Conservation (phyloP, 768 basidiomycete genomes). For the Suillus bovinus region DNA sequence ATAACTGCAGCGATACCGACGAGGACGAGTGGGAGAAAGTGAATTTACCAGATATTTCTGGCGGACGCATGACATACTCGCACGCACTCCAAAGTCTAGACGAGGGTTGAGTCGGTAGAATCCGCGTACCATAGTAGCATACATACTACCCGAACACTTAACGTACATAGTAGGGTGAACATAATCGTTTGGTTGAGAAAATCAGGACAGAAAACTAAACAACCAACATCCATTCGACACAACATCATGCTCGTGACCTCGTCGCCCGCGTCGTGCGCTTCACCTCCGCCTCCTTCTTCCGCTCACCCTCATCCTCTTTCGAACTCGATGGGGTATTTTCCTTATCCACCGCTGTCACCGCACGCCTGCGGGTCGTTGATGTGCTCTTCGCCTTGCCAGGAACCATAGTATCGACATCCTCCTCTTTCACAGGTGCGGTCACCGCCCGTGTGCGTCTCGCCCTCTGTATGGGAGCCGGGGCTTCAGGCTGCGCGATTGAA, state of each 20-base stretch:
- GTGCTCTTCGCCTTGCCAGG: not conserved
- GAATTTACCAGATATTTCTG: conserved; percentile 7
- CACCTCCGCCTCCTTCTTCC: conserved; percentile 12
- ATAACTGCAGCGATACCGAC: conserved; percentile 9
- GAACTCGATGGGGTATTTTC: conserved; percentile 18
- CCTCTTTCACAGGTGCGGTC: conserved; percentile 11
- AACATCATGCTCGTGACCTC: conserved; percentile 6
- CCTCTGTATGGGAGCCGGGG: conserved; percentile 2
- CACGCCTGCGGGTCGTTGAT: conserved; percentile 9
- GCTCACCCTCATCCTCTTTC: conserved; percentile 11
- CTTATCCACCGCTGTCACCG: conserved; percentile 10
- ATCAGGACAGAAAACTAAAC: not conserved
- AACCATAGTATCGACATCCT: conserved; percentile 5
- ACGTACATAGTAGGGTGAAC: not conserved
- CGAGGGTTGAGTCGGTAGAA: not conserved
- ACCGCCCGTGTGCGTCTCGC: conserved; percentile 7
- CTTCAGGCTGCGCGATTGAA: conserved; percentile 12
- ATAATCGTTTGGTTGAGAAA: not conserved
- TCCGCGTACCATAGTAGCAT: not conserved
- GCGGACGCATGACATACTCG: conserved; percentile 20
- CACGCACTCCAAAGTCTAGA: conserved; percentile 22
- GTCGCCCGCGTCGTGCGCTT: conserved; percentile 10
- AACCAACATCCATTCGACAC: not conserved
- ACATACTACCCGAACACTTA: not conserved
- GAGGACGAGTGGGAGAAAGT: conserved; percentile 25